Evolutionary conservation across 140 eudicot genomes (phyloP).

Genomic region (Anethum foeniculum): DNA sequence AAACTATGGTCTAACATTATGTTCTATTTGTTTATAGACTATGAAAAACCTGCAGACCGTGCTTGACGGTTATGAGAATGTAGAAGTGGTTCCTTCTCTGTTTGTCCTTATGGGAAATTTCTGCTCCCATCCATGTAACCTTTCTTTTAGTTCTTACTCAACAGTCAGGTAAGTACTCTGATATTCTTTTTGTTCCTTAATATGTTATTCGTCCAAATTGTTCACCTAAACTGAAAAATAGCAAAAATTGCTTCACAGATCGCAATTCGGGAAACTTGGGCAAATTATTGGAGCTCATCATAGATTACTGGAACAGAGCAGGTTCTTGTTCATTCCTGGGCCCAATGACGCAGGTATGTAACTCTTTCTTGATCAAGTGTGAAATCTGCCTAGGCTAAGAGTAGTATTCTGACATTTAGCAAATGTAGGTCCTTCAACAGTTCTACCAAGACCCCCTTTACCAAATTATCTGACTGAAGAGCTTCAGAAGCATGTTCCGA

Average conservation of each 20-base stretch:
- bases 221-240: slow-evolving; percentile 6
- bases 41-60: slow-evolving; percentile 65
- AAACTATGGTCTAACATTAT: slow-evolving; percentile 22
- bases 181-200: background rate
- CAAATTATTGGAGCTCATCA: slow-evolving; percentile 64
- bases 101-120: slow-evolving; percentile 96
- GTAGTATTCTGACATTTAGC: background rate
- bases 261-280: slow-evolving; percentile 75
- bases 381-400: background rate
- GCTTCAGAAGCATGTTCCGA: slow-evolving; percentile 62
- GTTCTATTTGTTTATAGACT: slow-evolving; percentile 41
- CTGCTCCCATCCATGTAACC: slow-evolving; percentile 86
- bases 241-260: slow-evolving; percentile 31
- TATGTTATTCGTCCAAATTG: slow-evolving; percentile 1
- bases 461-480: slow-evolving; percentile 78
- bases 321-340: slow-evolving; percentile 88
- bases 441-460: slow-evolving; percentile 74
- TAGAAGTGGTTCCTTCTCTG: slow-evolving; percentile 82
- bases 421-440: slow-evolving; percentile 83
- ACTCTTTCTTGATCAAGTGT: background rate
- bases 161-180: slow-evolving; percentile 46
- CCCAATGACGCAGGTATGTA: slow-evolving; percentile 81
- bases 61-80: slow-evolving; percentile 74
- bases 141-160: slow-evolving; percentile 62
- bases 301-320: slow-evolving; percentile 57